Base-by-base conservation (phyloP, 768 basidiomycete genomes). In the Pulveroboletus sp. region DNA sequence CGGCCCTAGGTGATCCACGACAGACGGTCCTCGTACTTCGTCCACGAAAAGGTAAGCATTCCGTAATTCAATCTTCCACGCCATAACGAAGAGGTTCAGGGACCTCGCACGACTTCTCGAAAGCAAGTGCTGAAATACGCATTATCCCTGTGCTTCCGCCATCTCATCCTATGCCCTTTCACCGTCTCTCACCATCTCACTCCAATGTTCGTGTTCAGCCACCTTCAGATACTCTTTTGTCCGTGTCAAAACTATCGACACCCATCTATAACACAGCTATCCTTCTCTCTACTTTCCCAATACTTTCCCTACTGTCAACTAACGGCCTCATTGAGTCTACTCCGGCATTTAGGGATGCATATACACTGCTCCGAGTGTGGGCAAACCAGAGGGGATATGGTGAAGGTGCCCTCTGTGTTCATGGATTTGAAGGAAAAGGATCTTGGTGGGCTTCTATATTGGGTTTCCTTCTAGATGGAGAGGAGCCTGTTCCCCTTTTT, bases 351-450 rank as follows among this genome's bases (percentile, higher is more conserved):
- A 65, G 69, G 2, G 85, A 93, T 44, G 90, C 90, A 0, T 65
- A 92, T 8, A 75, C 86, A 0, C 74, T 97, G 1, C 78, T 97
- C 14, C 80, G 91, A 9, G 78, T 94, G 14, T 99, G 96, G 96
- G 90, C 89, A 1, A 82, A 84, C 43, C 87, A 93, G 58, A 76
- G 93, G 37, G 92, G 92, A 0, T 93, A 85, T 56, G 76, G 81
- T 3, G 75, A 77, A 53, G 81, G 85, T 10, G 65, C 69, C 37
- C 61, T 80, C 53, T 85, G 81, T 57, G 72, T 89, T 4, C 72
- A 76, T 14, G 89, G 89, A 14, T 93, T 85, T 61, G 86, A 82
- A 59, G 76, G 76, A 7, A 72, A 75, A 21, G 88, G 88, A 1
- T 62, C 73, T 5, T 86, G 76, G 78, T 93, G 90, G 90, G 69